Conservation (phyloP, 768 basidiomycete genomes). For the Lentinula sp. region DNA sequence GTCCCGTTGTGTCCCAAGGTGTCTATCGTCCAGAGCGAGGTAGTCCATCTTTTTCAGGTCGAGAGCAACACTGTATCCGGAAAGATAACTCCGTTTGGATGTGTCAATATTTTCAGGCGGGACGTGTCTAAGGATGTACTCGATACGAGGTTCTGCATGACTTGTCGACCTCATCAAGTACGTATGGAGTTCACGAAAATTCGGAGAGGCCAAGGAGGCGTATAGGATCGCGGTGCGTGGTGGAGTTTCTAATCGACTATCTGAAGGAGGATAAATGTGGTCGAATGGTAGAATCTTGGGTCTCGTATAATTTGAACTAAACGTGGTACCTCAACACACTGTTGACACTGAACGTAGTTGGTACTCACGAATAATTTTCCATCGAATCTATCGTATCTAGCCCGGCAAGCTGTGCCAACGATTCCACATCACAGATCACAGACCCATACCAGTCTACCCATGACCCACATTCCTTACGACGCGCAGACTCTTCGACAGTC, state of each 20-base stretch:
- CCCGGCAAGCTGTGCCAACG: constrained; percentile 46
- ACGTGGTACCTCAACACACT: not conserved
- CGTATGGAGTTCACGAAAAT: constrained; percentile 66
- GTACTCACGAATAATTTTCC: constrained; percentile 22
- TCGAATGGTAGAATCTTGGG: constrained; percentile 70
- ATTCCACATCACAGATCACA: constrained; percentile 62
- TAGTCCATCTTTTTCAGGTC: constrained; percentile 98
- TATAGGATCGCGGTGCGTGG: constrained; percentile 73
- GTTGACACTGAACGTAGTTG: not conserved
- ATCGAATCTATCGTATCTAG: constrained; percentile 41
- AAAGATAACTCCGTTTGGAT: constrained; percentile 42
- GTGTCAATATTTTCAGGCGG: constrained; percentile 29
- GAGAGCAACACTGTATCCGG: constrained; percentile 88
- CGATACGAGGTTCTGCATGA: constrained; percentile 39
- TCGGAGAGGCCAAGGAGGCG: constrained; percentile 54
- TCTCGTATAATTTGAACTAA: constrained; percentile 24
- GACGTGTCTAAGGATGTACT: constrained; percentile 73
- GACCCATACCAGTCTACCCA: constrained; percentile 87
- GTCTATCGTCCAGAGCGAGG: constrained; percentile 84
- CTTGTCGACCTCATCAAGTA: constrained; percentile 51
- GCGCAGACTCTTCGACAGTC: constrained; percentile 21
- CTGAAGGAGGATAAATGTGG: constrained; percentile 56
- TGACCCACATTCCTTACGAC: constrained; percentile 42
- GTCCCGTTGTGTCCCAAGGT: constrained; percentile 15
- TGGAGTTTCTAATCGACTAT: constrained; percentile 38